phyloP scores from a whole-genome alignment of 2,329 filamentous ascomycete genomes.

The Chrysosphaeria jannelii region DNA sequence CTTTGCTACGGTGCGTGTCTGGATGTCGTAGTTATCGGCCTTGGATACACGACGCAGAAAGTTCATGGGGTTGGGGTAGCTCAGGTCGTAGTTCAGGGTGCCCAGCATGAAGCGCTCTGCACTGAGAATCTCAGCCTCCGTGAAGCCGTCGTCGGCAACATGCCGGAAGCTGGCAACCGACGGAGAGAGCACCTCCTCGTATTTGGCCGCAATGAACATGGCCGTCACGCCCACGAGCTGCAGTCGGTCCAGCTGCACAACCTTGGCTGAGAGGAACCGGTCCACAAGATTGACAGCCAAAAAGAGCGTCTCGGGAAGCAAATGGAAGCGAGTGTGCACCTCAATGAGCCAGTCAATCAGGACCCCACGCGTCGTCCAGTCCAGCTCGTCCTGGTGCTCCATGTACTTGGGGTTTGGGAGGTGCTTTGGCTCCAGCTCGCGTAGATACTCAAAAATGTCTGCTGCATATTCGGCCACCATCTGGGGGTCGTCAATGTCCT shows the following conservation, averaged over 20 bases:
- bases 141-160: conserved; percentile 89
- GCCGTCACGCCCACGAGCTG: conserved; percentile 92
- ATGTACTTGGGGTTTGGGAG: conserved; percentile 86
- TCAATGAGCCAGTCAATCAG: conserved; percentile 96
- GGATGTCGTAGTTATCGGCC: conserved; percentile 97
- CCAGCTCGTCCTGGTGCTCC: conserved; percentile 72
- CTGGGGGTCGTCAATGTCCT: conserved; percentile 75
- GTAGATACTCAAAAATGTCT: conserved; percentile 91
- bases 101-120: conserved; percentile 87
- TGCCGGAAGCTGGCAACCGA: conserved; percentile 93
- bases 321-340: conserved; percentile 86
- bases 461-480: conserved; percentile 96
- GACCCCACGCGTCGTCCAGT: conserved; percentile 97
- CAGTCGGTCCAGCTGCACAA: conserved; percentile 82
- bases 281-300: conserved; percentile 95
- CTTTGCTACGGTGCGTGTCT: conserved; percentile 88
- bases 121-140: conserved; percentile 77
- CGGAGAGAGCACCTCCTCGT: conserved; percentile 89
- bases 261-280: conserved; percentile 82
- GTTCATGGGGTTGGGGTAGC: conserved; percentile 99
- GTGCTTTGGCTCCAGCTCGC: conserved; percentile 49
- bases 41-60: conserved; percentile 96
- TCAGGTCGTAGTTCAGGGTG: conserved; percentile 84
- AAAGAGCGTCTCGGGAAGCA: conserved; percentile 88
- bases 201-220: conserved; percentile 99